phyloP scores from a whole-genome alignment of 345 rosid species.

The Pelargonium nanum region DNA sequence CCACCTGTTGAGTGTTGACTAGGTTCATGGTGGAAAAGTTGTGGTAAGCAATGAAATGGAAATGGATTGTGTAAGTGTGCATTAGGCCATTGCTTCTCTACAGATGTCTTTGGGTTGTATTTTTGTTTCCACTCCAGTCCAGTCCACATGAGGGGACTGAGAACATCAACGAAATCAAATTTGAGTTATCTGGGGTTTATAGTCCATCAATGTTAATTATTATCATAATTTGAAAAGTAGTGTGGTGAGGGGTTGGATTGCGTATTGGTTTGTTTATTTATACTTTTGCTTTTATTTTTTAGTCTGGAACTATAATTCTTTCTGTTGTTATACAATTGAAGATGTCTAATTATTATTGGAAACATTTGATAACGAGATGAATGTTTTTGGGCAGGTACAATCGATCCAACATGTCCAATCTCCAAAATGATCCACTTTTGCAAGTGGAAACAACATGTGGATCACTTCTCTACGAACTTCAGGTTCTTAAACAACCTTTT shows the following conservation, averaged over 20 bases:
- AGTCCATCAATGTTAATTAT: too few species aligned
- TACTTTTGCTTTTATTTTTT: too few species aligned
- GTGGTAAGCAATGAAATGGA: too few species aligned
- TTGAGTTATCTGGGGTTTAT: too few species aligned
- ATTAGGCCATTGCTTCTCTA: too few species aligned
- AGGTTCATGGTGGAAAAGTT: too few species aligned
- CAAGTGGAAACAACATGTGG: constrained; percentile 83
- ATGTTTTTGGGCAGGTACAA: constrained; percentile 17
- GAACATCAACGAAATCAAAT: not conserved
- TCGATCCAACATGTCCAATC: constrained; percentile 35
- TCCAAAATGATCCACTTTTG: constrained; percentile 34
- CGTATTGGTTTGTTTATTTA: not conserved
- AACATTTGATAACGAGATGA: not conserved
- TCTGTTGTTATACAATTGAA: not conserved
- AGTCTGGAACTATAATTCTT: too few species aligned
- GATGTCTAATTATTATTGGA: not conserved
- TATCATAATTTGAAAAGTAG: too few species aligned
- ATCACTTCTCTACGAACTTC: constrained; percentile 70
- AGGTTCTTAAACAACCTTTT: constrained; percentile 32
- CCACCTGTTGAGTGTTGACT: too few species aligned
- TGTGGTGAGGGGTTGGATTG: too few species aligned
- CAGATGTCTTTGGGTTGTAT: not conserved
- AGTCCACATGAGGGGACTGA: not conserved
- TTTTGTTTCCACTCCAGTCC: not conserved
- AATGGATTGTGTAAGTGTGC: too few species aligned